A percentile compares a stretch with the other conserved stretches of the same genome.
phyloP scores from a whole-genome alignment of 139 green algal species.

The Volvox africanus region DNA sequence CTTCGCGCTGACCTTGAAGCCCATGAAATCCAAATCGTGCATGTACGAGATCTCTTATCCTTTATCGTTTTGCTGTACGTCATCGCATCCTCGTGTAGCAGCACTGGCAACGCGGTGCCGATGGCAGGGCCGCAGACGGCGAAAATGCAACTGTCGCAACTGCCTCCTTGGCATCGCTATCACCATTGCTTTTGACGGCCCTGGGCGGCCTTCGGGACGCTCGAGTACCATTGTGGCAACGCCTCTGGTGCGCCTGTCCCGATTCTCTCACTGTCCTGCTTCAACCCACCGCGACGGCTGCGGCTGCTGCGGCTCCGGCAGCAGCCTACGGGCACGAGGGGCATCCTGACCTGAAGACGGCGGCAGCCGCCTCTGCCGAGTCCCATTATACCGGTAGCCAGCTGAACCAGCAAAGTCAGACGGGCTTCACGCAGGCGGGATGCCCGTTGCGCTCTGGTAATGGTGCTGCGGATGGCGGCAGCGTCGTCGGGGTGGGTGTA shows the following conservation, averaged over 20 bases:
- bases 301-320: neutral
- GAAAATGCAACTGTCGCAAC: neutral
- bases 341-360: neutral
- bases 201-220: neutral
- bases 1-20: too few relatives aligned
- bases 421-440: neutral
- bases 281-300: neutral
- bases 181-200: neutral
- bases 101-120: neutral
- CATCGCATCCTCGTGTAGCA: neutral
- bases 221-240: slow-evolving; percentile 29
- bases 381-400: neutral
- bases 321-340: neutral
- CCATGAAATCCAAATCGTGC: too few relatives aligned
- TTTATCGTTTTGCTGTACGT: too few relatives aligned
- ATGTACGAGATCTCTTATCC: too few relatives aligned
- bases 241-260: slow-evolving; percentile 20
- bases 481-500: neutral
- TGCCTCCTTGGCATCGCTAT: neutral
- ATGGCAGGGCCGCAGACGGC: neutral
- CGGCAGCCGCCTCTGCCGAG: neutral
- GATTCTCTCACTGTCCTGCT: slow-evolving; percentile 1
- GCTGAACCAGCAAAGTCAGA: neutral
- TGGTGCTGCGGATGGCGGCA: neutral
- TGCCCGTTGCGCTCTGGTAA: neutral